Conservation (phyloP, 2,329 filamentous ascomycete genomes). For the Penicillium sp. region DNA sequence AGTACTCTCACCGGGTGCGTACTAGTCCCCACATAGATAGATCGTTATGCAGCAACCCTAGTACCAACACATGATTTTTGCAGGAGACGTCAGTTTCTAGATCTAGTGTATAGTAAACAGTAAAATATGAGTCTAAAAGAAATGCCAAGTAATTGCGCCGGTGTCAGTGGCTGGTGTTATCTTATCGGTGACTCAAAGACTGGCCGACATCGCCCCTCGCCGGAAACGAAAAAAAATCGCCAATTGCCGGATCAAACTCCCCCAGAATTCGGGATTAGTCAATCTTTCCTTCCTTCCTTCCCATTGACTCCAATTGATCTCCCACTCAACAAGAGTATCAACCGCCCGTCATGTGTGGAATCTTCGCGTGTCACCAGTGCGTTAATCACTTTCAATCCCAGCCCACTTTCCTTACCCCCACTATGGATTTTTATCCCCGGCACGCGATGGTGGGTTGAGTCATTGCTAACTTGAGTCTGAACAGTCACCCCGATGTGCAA, state of each 20-base stretch:
- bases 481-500: conserved; percentile 83
- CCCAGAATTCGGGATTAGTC: conserved; percentile 11
- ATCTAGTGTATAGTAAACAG: neutral
- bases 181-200: conserved; percentile 31
- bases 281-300: conserved; percentile 16
- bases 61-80: neutral
- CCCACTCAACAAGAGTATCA: conserved; percentile 5
- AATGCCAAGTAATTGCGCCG: neutral
- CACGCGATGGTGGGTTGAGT: conserved; percentile 6
- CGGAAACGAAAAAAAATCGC: conserved; percentile 18
- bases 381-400: conserved; percentile 34
- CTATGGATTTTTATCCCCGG: conserved; percentile 4
- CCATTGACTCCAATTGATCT: conserved; percentile 13
- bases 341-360: conserved; percentile 79
- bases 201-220: conserved; percentile 25
- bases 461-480: conserved; percentile 20
- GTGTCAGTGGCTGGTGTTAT: conserved; percentile 12
- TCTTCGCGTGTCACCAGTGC: conserved; percentile 92
- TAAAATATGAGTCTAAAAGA: neutral
- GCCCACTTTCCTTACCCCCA: conserved; percentile 8
- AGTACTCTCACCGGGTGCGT: neutral
- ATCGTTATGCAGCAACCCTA: neutral
- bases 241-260: neutral
- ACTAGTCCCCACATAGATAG: neutral
- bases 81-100: neutral